Base-by-base conservation (phyloP, 306 rosid species). In the Senna siamea region DNA sequence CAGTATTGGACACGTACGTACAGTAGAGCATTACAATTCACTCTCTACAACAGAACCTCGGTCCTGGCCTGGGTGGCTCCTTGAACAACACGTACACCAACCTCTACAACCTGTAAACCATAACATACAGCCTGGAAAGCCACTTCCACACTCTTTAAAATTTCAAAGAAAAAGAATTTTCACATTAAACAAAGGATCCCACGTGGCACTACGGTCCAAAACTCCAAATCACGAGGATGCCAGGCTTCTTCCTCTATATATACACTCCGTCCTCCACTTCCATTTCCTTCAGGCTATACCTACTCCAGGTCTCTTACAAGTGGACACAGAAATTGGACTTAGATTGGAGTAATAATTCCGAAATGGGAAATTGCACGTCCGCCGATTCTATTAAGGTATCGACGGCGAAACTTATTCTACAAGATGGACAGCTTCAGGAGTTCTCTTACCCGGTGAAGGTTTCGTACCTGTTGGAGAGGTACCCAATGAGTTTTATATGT, bases 341-440 rank as follows among this genome's bases (percentile, higher is more conserved):
- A 22, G 35, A 54, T 18, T 32, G 40, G 4, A 54, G 13, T 32
- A 34, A 10, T 56, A 20, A 38, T 7, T 19, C 6, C 19, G 2
- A 32, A 22, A 81, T 93, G 98, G 98, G 98, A 0, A 91, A 86
- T 37, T 93, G 97, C 81, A 43, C 54, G 14, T 89, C 97, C 0
- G 74, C 78, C 20, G 70, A 82, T 63, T 74, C 89, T 15, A 66
- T 67, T 9, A 63, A 69, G 44, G 79, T 66, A 5, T 4, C 86
- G 2, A 88, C 98, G 51, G 96, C 90, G 3, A 93, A 89, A 73
- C 72, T 93, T n/a, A 82, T 93, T 37, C 69, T 87, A 10, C 87
- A 80, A 2, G 96, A 93, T 35, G 98, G 98, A 0, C 71, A 66
- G 2, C 38, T 93, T 0, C 80, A 78, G 4, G 96, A 93, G 13